Base-by-base conservation (phyloP, 768 basidiomycete species). In the Obba rivulosa region DNA sequence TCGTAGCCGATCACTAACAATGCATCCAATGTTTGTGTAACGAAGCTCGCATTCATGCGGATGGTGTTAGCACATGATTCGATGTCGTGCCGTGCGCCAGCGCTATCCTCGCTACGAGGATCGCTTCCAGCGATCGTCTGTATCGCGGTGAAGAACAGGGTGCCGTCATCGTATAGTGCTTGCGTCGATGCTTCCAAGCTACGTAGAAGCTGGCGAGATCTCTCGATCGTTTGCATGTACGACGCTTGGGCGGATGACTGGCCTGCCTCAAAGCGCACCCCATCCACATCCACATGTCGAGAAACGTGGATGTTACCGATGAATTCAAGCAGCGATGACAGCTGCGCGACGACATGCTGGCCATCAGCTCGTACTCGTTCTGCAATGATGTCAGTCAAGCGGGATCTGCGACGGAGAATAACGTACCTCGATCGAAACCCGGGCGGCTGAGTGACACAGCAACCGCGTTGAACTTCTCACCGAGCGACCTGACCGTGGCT, bases 271-370 rank as follows among this genome's bases (percentile, higher is more conserved):
- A 76, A 71, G 22, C 72, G 72, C 52, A 86, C 75, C 14, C 85
- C 86, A 55, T 92, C 87, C 49, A 93, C 79, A 61, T 93, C 92
- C 51, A 94, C 81, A 62, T 84, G 80, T 24, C 81, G 78, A 17
- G 89, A 89, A 45, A 94, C 66, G 62, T 92, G 83, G 51, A 92
- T 75, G 53, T 89, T 81, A 20, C 79, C 76, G 34, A 84, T 73
- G 42, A 78, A 74, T 10, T 68, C 61, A 23, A 92, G 66, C 49
- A 88, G 79, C 2, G 73, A 62, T 2, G 81, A 76, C 25, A 91
- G 65, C 44, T 78, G 72, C 0, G 76, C 70, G 25, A 87, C 63
- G 24, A 80, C 67, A 41, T 70, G 75, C 62, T 73, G 78, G 16
- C 79, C 76, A 37, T 68, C 59, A 10, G 51, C 41, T 56, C 64